Evolutionary conservation across 495 filamentous ascomycete genomes (phyloP).

Genomic region (Xylaria flabelliformis): DNA sequence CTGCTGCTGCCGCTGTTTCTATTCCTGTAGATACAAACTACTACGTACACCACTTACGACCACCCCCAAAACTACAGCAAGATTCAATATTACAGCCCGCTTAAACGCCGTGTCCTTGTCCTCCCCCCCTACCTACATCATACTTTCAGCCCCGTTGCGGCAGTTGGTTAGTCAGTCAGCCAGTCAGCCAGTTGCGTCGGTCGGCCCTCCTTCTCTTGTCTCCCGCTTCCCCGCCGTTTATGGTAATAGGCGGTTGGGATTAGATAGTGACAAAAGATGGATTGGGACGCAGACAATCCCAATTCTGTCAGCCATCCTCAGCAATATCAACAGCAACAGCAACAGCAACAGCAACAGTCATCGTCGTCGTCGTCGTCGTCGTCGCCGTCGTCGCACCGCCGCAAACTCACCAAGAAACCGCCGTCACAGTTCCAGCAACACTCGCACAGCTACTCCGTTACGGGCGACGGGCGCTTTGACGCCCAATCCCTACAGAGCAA

Average conservation of each 20-base stretch:
- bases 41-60: not conserved
- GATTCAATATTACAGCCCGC: slow-evolving; percentile 9
- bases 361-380: not conserved
- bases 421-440: slow-evolving; percentile 49
- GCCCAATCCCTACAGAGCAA: slow-evolving; percentile 60
- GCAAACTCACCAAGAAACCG: slow-evolving; percentile 63
- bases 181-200: slow-evolving; percentile 1
- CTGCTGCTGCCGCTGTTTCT: not conserved
- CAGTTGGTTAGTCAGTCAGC: slow-evolving; percentile 6
- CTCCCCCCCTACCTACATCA: slow-evolving; percentile 12
- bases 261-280: slow-evolving; percentile 18
- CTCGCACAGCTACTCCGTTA: slow-evolving; percentile 47
- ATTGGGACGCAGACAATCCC: slow-evolving; percentile 20
- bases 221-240: slow-evolving; percentile 28
- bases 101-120: slow-evolving; percentile 17
- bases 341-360: not conserved
- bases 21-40: not conserved
- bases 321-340: not conserved
- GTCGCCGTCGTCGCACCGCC: slow-evolving; percentile 42
- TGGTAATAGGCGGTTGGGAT: slow-evolving; percentile 17
- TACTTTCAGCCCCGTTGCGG: slow-evolving; percentile 15
- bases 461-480: slow-evolving; percentile 57
- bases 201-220: slow-evolving; percentile 13
- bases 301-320: slow-evolving; percentile 2
- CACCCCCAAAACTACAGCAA: not conserved